Conservation (phyloP, 352 stramenopile species). For the Globisporangium takayamanum region DNA sequence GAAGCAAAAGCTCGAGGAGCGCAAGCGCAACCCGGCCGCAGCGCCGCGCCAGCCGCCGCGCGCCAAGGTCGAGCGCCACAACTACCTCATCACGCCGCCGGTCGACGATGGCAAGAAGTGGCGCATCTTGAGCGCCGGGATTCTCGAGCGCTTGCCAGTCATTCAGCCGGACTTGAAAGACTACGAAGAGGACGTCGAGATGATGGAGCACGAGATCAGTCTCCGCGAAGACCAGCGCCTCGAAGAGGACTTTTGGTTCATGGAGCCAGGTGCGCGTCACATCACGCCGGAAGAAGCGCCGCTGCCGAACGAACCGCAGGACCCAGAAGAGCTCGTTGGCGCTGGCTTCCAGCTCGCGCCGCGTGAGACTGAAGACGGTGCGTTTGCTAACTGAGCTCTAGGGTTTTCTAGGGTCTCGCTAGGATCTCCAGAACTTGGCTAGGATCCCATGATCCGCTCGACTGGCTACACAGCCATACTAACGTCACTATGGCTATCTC, state of each 20-base stretch:
- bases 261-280: conserved; percentile 64
- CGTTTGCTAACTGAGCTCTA: neutral
- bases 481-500: neutral
- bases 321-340: conserved; percentile 65
- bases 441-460: neutral
- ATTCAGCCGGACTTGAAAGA: conserved; percentile 68
- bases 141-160: conserved; percentile 69
- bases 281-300: conserved; percentile 73
- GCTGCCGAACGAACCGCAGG: conserved; percentile 45
- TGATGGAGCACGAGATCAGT: conserved; percentile 72
- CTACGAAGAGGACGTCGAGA: conserved; percentile 69
- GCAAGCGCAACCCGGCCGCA: conserved; percentile 27
- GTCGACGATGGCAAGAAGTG: conserved; percentile 79
- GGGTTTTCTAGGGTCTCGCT: neutral
- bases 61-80: conserved; percentile 39
- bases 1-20: conserved; percentile 53
- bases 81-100: conserved; percentile 44
- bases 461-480: neutral
- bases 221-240: conserved; percentile 72
- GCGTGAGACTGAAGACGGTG: conserved; percentile 64
- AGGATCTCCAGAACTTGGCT: neutral
- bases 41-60: conserved; percentile 41
- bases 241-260: conserved; percentile 83
- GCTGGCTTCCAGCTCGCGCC: conserved; percentile 71
- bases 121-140: conserved; percentile 60